Percentiles rank a stretch among this genome's conserved stretches.
Conservation (phyloP, 2,329 filamentous ascomycete genomes). For the Lasiodiplodia theobromae region DNA sequence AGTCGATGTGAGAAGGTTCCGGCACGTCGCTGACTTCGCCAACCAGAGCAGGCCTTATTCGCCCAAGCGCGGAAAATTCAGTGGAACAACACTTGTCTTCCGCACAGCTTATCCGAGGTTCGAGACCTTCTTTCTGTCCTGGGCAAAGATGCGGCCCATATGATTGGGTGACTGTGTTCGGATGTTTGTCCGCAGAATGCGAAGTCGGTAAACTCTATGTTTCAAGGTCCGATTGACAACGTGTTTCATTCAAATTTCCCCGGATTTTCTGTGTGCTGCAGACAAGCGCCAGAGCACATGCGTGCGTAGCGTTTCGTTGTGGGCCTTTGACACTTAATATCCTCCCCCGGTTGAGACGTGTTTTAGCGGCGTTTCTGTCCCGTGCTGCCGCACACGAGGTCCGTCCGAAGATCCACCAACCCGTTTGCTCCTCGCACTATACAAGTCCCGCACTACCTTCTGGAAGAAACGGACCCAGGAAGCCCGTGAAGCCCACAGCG, state of each 20-base stretch:
- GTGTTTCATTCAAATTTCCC: constrained; percentile 21
- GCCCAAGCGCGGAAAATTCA: not conserved
- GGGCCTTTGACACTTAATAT: constrained; percentile 11
- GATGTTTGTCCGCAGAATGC: not conserved
- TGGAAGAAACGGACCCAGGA: constrained; percentile 21
- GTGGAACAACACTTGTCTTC: not conserved
- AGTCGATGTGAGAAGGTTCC: not conserved
- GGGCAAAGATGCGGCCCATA: not conserved
- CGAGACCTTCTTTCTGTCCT: not conserved
- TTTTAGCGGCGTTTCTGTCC: constrained; percentile 20
- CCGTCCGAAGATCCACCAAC: constrained; percentile 7
- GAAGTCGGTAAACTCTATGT: not conserved
- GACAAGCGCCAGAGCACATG: not conserved
- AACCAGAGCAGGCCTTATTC: not conserved
- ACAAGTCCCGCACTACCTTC: constrained; percentile 19
- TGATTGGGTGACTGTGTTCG: not conserved
- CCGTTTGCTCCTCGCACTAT: not conserved
- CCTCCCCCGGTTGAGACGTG: not conserved
- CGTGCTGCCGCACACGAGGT: constrained; percentile 15
- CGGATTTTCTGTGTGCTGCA: constrained; percentile 13
- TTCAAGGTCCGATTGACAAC: constrained; percentile 10
- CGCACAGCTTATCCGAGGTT: not conserved
- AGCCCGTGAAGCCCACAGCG: constrained; percentile 8
- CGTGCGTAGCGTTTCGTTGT: not conserved
- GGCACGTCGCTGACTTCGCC: not conserved